phyloP scores from a whole-genome alignment of 805 yeast species.

The Cyberlindnera mycetangii region DNA sequence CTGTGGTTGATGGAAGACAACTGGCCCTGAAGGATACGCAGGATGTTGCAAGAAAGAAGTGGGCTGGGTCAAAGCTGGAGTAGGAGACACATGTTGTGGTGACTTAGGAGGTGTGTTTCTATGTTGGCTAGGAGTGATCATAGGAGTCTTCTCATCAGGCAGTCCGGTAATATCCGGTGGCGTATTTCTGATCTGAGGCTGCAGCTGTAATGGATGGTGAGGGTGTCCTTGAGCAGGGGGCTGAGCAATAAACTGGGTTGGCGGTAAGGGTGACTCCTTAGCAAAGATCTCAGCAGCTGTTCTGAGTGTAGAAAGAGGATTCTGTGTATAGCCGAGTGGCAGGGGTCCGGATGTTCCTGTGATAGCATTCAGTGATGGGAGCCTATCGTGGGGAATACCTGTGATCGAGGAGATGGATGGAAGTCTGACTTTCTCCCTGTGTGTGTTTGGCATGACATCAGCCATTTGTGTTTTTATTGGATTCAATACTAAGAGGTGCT shows the following conservation, averaged over 20 bases:
- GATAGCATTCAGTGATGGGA: background rate
- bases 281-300: conserved; percentile 13
- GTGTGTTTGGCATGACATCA: conserved; percentile 7
- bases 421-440: conserved; percentile 11
- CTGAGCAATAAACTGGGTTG: background rate
- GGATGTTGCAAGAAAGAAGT: background rate
- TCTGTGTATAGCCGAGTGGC: background rate
- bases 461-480: conserved; percentile 5
- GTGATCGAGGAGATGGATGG: conserved; percentile 12
- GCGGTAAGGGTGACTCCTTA: background rate
- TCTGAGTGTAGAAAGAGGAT: conserved; percentile 5
- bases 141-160: too few relatives aligned
- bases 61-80: background rate
- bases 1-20: background rate
- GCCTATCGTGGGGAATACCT: background rate
- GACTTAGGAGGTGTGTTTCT: background rate
- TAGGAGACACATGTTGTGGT: background rate
- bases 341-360: background rate
- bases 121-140: too few relatives aligned
- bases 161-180: background rate
- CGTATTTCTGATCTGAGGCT: background rate
- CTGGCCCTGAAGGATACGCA: background rate
- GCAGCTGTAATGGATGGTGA: background rate
- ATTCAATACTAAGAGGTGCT: too few relatives aligned
- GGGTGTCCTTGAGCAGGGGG: background rate